These are phyloP conservation scores for Adansonia gregorii DNA, from an alignment of 441 rosid genomes.

Conservation along the genomic window DNA sequence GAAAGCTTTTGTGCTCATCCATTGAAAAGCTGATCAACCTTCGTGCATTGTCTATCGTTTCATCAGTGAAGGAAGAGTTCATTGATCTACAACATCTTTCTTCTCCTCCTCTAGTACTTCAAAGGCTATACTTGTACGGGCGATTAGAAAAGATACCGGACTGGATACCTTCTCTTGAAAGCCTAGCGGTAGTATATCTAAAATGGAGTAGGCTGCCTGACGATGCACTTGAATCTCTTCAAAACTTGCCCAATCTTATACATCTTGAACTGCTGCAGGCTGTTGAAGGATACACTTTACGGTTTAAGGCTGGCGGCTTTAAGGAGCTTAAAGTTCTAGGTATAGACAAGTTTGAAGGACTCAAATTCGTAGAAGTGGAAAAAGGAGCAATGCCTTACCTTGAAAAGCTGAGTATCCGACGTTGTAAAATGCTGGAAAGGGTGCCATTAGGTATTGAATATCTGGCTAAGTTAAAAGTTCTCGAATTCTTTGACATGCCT, in stretches of 20 bases:
- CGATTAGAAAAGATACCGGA: constrained; percentile 37
- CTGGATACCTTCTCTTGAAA: constrained; percentile 39
- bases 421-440: constrained; percentile 40
- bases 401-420: constrained; percentile 39
- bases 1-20: constrained; percentile 41
- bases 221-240: constrained; percentile 42
- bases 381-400: constrained; percentile 48
- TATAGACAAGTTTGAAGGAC: constrained; percentile 42
- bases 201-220: constrained; percentile 44
- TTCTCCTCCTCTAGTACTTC: constrained; percentile 40
- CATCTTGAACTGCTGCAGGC: constrained; percentile 47
- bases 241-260: constrained; percentile 38
- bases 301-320: constrained; percentile 41
- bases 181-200: constrained; percentile 39
- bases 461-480: constrained; percentile 36
- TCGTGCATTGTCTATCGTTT: constrained; percentile 36
- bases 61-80: constrained; percentile 31
- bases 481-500: constrained; percentile 46
- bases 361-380: constrained; percentile 33
- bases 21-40: constrained; percentile 39
- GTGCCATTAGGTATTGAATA: constrained; percentile 51
- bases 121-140: constrained; percentile 44
- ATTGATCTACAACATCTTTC: constrained; percentile 33
- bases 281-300: constrained; percentile 34
- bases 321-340: constrained; percentile 43